Evolutionary conservation across 176 grass and related monocot species (phyloP).

Genomic region (Oryza rufipogon): DNA sequence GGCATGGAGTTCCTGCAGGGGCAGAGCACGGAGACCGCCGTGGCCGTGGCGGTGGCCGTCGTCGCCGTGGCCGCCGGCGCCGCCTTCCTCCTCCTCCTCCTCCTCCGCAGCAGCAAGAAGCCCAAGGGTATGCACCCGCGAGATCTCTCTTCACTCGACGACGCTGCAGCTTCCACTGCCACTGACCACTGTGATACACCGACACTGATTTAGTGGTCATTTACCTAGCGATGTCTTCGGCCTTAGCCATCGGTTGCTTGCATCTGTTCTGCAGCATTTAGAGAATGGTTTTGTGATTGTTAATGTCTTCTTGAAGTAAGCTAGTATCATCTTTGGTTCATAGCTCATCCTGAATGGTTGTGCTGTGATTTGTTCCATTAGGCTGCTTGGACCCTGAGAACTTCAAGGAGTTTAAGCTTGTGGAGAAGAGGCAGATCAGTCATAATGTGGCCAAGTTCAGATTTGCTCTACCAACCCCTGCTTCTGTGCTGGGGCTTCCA

Average conservation of each 20-base stretch:
- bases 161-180: no score
- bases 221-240: no score
- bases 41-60: slow-evolving; percentile 64
- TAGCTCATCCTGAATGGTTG: not conserved
- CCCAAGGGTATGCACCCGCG: slow-evolving; percentile 28
- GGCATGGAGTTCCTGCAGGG: slow-evolving; percentile 50
- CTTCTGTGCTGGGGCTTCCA: slow-evolving; percentile 78
- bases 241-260: not conserved
- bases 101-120: slow-evolving; percentile 60
- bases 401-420: slow-evolving; percentile 77
- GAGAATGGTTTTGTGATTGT: not conserved
- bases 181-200: not conserved
- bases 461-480: slow-evolving; percentile 71
- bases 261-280: not conserved
- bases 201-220: not conserved
- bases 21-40: slow-evolving; percentile 41
- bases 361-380: slow-evolving; percentile 36
- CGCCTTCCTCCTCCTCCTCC: slow-evolving; percentile 52
- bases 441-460: slow-evolving; percentile 85
- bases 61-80: slow-evolving; percentile 64
- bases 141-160: not conserved
- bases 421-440: slow-evolving; percentile 77
- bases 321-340: not conserved
- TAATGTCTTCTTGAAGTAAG: not conserved
- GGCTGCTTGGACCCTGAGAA: slow-evolving; percentile 82